Evolutionary conservation across 2,329 filamentous ascomycete genomes (phyloP), one percentile per base, ranked within the genome.

Genomic region (Microdochium trichocladiopsis): DNA sequence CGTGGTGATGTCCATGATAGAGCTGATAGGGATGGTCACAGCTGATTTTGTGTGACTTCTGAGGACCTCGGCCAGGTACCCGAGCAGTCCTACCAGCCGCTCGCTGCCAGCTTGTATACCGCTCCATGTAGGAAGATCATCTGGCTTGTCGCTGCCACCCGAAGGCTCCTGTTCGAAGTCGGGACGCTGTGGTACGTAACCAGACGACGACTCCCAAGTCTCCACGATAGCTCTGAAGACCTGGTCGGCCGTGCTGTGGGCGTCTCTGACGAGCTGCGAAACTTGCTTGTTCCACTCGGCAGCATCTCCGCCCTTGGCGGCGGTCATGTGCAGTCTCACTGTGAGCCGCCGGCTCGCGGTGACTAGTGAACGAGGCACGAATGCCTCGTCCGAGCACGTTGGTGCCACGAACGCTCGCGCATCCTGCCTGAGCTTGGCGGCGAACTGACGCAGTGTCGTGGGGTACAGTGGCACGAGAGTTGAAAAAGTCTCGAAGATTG

Each of bases 161-260:
- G 63, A 60, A 1, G 78, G 73, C 22, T 76, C 75, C 5, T 66
- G 65, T 18, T 78, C 74, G 12, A 74, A 66, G 51, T 75, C 69
- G 31, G 78, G 68, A 3, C 60, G 60, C 50, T 75, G 66, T 45
- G 67, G 65, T 10, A 63, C 63, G 56, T 79, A 78, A 3, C 75
- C 79, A 28, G 79, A 73, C 2, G 77, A 76, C 1, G 90, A 83
- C 60, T 92, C 83, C 87, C 90, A 94, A 41, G 89, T 86, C 65
- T 96, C 92, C 11, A 87, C 71, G 0, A 96, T 79, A 10, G 86
- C 84, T 49, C 92, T 83, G 62, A 96, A 88, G 1, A 95, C 77
- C 57, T 85, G 80, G 61, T 95, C 87, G 43, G 87, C 83, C 1
- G 88, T 87, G 23, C 72, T 69, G 61, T 96, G 91, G 16, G 84